phyloP scores from a whole-genome alignment of 495 filamentous ascomycete species.

The Oleoguttula mirabilis region DNA sequence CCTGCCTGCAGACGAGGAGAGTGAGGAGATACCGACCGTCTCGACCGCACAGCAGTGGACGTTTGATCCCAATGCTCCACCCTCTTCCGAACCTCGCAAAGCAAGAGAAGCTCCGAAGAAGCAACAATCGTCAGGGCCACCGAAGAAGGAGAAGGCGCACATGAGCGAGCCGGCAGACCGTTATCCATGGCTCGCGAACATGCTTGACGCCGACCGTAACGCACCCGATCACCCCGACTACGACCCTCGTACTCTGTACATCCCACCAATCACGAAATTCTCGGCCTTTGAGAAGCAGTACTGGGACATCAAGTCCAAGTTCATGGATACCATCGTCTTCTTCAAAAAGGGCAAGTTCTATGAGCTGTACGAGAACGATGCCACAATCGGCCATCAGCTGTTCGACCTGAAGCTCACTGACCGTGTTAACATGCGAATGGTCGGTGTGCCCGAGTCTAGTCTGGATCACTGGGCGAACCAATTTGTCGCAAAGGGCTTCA shows the following conservation, averaged over 20 bases:
- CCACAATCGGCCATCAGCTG: slow-evolving; percentile 89
- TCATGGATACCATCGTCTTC: slow-evolving; percentile 95
- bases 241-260: slow-evolving; percentile 81
- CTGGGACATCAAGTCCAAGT: slow-evolving; percentile 98
- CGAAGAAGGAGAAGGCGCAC: slow-evolving; percentile 61
- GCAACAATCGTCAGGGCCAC: slow-evolving; percentile 19
- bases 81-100: slow-evolving; percentile 45
- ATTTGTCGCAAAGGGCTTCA: slow-evolving; percentile 87
- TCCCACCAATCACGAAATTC: slow-evolving; percentile 72
- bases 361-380: slow-evolving; percentile 96
- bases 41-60: slow-evolving; percentile 79
- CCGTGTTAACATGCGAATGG: slow-evolving; percentile 98
- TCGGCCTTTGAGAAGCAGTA: slow-evolving; percentile 96
- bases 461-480: slow-evolving; percentile 88
- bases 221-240: slow-evolving; percentile 74
- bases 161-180: slow-evolving; percentile 66
- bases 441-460: slow-evolving; percentile 83
- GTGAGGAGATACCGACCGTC: slow-evolving; percentile 47
- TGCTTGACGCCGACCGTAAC: slow-evolving; percentile 71
- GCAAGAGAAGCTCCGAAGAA: slow-evolving; percentile 32
- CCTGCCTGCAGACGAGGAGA: slow-evolving; percentile 28
- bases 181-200: slow-evolving; percentile 79
- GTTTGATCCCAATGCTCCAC: slow-evolving; percentile 65
- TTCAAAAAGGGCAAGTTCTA: slow-evolving; percentile 99
- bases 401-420: slow-evolving; percentile 98